Conservation (phyloP, 2,329 filamentous ascomycete genomes). For the Gaeumannomyces sp. region DNA sequence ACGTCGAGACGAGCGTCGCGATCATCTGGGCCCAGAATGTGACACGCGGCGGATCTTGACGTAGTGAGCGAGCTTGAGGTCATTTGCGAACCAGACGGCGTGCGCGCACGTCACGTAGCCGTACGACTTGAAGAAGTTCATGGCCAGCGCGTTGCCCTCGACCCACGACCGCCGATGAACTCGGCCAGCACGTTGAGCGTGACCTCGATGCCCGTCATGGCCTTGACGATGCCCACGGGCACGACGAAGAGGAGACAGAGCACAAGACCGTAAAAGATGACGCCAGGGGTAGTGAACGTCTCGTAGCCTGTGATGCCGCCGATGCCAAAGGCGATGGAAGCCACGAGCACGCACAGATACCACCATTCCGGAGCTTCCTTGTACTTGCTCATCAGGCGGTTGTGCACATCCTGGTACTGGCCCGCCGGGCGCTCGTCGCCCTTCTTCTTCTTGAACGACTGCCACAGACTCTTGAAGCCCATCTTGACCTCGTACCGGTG, state of each 20-base stretch:
- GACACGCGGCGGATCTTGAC: slow-evolving; percentile 27
- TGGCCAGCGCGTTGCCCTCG: slow-evolving; percentile 43
- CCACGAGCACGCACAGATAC: slow-evolving; percentile 37
- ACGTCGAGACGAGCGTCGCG: slow-evolving; percentile 27
- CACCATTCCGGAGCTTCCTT: slow-evolving; percentile 48
- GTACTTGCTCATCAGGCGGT: slow-evolving; percentile 40
- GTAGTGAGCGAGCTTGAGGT: slow-evolving; percentile 26
- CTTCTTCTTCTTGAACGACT: slow-evolving; percentile 37
- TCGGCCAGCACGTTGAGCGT: slow-evolving; percentile 48
- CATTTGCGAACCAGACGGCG: slow-evolving; percentile 20
- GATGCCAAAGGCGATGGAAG: slow-evolving; percentile 39
- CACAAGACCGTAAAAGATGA: slow-evolving; percentile 44
- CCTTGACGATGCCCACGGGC: slow-evolving; percentile 45
- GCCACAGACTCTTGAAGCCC: slow-evolving; percentile 28
- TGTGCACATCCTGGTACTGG: slow-evolving; percentile 32
- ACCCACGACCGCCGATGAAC: slow-evolving; percentile 46
- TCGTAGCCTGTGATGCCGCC: slow-evolving; percentile 42
- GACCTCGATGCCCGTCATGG: slow-evolving; percentile 46
- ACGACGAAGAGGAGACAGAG: slow-evolving; percentile 46
- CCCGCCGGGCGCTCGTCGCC: slow-evolving; percentile 20
- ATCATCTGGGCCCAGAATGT: slow-evolving; percentile 31
- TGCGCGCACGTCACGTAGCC: slow-evolving; percentile 14
- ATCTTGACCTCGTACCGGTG: slow-evolving; percentile 14
- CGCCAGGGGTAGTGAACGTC: slow-evolving; percentile 44
- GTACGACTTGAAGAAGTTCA: slow-evolving; percentile 45